Base-by-base conservation (phyloP, 1,139 yeast genomes). In the Magnusiomyces ingens region DNA sequence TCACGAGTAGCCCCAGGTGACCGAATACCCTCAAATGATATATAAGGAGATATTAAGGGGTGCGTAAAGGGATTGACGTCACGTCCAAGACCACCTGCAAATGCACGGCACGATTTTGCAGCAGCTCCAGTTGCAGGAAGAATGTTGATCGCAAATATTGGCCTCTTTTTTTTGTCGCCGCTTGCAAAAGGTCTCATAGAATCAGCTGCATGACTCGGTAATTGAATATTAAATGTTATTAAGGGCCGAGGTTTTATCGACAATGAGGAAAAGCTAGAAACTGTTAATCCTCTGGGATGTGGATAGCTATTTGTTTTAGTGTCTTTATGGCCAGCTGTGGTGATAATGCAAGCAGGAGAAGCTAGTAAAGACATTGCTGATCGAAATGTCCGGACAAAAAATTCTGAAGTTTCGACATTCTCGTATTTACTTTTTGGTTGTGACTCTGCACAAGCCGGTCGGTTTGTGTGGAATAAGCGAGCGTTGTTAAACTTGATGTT, bases 31-130 rank as follows among this genome's bases (percentile, higher is more conserved):
- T 37, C 15, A 22, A 36, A 36, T 17, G 50, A 11, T 64, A 62
- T 6, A 57, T 58, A 26, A 52, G 51, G 44, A 56, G 52, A 17
- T 58, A 52, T 35, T 12, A 10, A n/a, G 4, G 48, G 48, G 17
- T 45, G 48, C 6, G 48, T 45, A n/a, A 45, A 45, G 2, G 48
- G 48, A n/a, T 45, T 45, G 15, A 35, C 48, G n/a, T 32, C 22
- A 10, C n/a, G 19, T 2, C 48, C 48, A 2, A 45, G 15, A 2
- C 22, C 38, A 8, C 48, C 48, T 2, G 48, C 48, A 35, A 45
- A 35, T 10, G 48, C 48, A n/a, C 48, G 48, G 18, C 48, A 45
- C 13, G 48, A 17, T 18, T 45, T 35, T 19, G 48, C 48, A 4
- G 48, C 48, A 11, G 10, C 26, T 32, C n/a, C 17, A 2, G 48